Base-by-base conservation (phyloP, 1,139 yeast species). In the Taphrina pruni region DNA sequence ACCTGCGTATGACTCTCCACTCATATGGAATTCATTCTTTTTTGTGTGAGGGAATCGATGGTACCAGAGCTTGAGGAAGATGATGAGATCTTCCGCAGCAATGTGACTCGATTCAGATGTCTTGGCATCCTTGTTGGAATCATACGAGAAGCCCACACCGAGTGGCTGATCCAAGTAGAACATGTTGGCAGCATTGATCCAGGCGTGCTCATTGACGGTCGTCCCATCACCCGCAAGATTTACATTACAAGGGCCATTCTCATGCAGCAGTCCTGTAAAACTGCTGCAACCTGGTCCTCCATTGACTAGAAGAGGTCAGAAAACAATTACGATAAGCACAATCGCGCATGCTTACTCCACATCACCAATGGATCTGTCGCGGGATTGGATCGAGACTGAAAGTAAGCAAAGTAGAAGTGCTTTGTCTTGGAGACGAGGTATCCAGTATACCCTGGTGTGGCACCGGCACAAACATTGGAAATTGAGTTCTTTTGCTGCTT, bases 1-100 rank as follows among this genome's bases (percentile, higher is more conserved):
- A 35, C 99, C 99, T 0, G 98, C 98, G 79, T 88, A 94, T 74
- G 97, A 90, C 79, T 94, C 99, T 38, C 99, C 99, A 0, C 97
- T 96, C 65, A 94, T 78, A 73, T 86, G 87, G 3, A 93, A 41
- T 6, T 41, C 52, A 7, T 32, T 35, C 43, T 36, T 57, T 21
- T 32, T 41, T 8, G 39, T 46, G 65, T 88, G 87, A 0, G 97
- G 97, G 77, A 93, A 94, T 4, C 87, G 75, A 70, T 83, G 81
- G 74, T 84, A 88, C 79, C 87, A 94, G 73, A 84, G 83, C 48
- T 85, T 83, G 76, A 94, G 76, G 76, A 94, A 94, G 8, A 76
- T 76, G 69, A 88, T 75, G 73, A 65, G 43, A 36, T 58, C 64
- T 12, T 57, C 64, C 14, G 60, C 54, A 32, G 64, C 64, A 6